Percentiles rank a stretch among this genome's conserved stretches.
Evolutionary conservation across 2,329 filamentous ascomycete genomes (phyloP).

Genomic region (Claviceps quebecensis): DNA sequence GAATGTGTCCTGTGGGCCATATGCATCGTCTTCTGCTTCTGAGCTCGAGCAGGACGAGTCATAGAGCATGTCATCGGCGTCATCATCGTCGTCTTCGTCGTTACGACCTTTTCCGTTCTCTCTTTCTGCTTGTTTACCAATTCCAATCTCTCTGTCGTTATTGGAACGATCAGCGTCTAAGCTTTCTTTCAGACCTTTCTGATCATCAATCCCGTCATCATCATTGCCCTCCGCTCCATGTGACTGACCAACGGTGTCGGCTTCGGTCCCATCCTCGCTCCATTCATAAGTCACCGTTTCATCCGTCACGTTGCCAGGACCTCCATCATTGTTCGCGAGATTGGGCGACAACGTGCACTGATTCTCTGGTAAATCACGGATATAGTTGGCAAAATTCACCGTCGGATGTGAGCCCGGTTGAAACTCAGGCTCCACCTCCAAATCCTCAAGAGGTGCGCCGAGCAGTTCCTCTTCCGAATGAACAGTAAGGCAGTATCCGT

Average conservation of each 20-base stretch:
- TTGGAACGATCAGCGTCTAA: background rate
- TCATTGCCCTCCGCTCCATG: slow-evolving; percentile 7
- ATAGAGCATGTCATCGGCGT: background rate
- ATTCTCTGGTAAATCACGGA: slow-evolving; percentile 18
- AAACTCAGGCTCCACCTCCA: slow-evolving; percentile 9
- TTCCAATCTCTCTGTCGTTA: background rate
- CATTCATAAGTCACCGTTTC: slow-evolving; percentile 9
- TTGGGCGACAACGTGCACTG: slow-evolving; percentile 10
- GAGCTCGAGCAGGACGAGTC: background rate
- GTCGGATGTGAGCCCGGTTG: slow-evolving; percentile 7
- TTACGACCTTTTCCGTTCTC: background rate
- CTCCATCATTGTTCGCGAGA: background rate
- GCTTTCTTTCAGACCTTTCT: background rate
- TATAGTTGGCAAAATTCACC: slow-evolving; percentile 14
- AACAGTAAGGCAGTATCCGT: slow-evolving; percentile 27
- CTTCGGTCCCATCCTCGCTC: slow-evolving; percentile 7
- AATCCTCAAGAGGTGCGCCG: slow-evolving; percentile 12
- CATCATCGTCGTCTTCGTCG: slow-evolving; percentile 1
- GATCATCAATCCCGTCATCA: background rate
- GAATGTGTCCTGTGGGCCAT: background rate
- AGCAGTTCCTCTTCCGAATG: slow-evolving; percentile 19
- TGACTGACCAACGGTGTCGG: background rate
- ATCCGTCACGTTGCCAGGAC: slow-evolving; percentile 6
- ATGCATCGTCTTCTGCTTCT: background rate
- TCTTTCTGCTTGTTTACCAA: too few species aligned